Conservation (phyloP, 106 monocot genomes). For the Dioscorea dumetorum region DNA sequence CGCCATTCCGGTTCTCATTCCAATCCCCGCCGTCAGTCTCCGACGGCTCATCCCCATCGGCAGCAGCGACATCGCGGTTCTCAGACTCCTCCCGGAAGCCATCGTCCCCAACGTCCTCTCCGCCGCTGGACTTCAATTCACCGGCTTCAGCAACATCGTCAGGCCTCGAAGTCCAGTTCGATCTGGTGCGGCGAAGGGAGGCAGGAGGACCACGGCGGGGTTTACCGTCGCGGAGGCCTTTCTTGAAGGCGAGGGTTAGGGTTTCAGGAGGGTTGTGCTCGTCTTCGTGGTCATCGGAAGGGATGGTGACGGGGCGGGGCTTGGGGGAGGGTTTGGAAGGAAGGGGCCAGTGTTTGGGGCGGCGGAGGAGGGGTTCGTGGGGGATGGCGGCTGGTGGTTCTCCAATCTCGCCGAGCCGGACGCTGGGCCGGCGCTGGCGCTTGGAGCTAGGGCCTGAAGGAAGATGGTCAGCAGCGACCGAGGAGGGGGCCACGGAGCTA, state of each 20-base stretch:
- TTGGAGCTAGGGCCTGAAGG: constrained; percentile 14
- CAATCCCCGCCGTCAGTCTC: constrained; percentile 21
- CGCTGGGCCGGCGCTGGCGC: constrained; percentile 79
- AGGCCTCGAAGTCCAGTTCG: not conserved
- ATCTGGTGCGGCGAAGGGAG: not conserved
- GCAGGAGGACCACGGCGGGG: not conserved
- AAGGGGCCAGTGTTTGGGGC: not conserved
- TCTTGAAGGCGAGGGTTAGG: not conserved
- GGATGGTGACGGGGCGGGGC: not conserved
- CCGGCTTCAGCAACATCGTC: not conserved
- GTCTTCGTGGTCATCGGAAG: not conserved
- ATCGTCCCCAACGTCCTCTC: no score
- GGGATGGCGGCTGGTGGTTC: constrained; percentile 11
- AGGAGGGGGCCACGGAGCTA: not conserved
- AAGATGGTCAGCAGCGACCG: not conserved
- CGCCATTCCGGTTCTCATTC: constrained; percentile 20
- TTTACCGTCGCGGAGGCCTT: not conserved
- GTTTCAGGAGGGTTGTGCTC: not conserved
- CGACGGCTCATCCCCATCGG: constrained; percentile 10
- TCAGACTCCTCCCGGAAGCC: no score
- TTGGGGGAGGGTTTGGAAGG: constrained; percentile 2
- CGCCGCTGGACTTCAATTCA: no score
- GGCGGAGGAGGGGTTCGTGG: not conserved
- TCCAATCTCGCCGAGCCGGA: constrained; percentile 80
- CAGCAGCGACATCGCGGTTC: no score